Conservation (phyloP, 1,284 basidiomycete species). For the Sanghuangporus weigelae region DNA sequence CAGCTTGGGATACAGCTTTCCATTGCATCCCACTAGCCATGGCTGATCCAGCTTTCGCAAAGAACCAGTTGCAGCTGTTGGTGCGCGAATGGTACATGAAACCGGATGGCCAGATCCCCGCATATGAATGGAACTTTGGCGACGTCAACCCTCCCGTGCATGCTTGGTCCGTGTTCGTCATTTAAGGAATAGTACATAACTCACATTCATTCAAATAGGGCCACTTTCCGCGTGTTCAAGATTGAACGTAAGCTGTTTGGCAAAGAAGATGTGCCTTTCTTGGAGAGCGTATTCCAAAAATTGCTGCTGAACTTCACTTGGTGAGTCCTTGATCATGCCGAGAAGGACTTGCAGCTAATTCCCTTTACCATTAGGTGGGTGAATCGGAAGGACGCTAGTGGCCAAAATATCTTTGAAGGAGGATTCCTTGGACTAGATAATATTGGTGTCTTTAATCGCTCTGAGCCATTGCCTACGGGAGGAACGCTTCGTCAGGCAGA, state of each 20-base stretch:
- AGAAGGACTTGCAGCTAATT: not conserved
- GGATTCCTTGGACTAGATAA: conserved; percentile 98
- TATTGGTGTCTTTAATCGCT: conserved; percentile 97
- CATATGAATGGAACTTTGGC: conserved; percentile 98
- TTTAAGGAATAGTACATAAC: conserved; percentile 6
- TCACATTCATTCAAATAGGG: conserved; percentile 41
- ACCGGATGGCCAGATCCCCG: conserved; percentile 95
- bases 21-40: conserved; percentile 97
- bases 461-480: conserved; percentile 92
- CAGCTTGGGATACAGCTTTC: conserved; percentile 95
- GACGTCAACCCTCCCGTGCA: conserved; percentile 98
- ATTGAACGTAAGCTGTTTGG: conserved; percentile 95
- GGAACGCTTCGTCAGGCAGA: conserved; percentile 92
- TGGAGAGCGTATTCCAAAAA: conserved; percentile 98
- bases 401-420: conserved; percentile 96
- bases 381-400: conserved; percentile 93
- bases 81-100: conserved; percentile 99
- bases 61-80: conserved; percentile 94
- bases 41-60: conserved; percentile 92
- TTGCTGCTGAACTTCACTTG: conserved; percentile 96
- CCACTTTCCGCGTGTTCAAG: conserved; percentile 96
- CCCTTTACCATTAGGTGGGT: conserved; percentile 72
- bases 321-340: conserved; percentile 33
- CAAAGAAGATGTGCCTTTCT: conserved; percentile 84
- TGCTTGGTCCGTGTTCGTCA: conserved; percentile 61